phyloP scores from a whole-genome alignment of 306 rosid species.

The Parietaria judaica region DNA sequence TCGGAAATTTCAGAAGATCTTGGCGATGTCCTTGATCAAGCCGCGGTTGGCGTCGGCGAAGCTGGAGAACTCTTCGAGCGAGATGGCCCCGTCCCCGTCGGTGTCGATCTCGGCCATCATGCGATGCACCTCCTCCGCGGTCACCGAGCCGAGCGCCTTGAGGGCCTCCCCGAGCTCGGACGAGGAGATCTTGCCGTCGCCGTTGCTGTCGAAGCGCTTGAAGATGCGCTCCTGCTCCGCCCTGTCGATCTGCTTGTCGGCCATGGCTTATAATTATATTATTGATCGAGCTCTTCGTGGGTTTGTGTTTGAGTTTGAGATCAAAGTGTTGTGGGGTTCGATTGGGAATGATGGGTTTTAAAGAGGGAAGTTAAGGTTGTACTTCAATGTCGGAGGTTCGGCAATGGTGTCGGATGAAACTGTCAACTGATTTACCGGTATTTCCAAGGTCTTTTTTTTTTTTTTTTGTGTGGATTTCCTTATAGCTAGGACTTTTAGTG shows the following conservation, averaged over 20 bases:
- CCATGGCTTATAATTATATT: too few species aligned
- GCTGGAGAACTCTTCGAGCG: constrained; percentile 40
- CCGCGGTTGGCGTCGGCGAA: constrained; percentile 62
- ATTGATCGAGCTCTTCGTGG: background rate
- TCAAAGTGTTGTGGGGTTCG: constrained; percentile 14
- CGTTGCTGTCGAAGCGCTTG: constrained; percentile 54
- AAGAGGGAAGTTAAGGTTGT: constrained; percentile 28
- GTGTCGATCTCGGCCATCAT: constrained; percentile 80
- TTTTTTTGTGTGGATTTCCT: constrained; percentile 14
- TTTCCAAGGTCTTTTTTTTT: background rate
- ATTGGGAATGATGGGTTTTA: constrained; percentile 18
- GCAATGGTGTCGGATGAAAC: constrained; percentile 10
- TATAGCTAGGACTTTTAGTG: background rate
- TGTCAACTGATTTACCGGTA: constrained; percentile 8
- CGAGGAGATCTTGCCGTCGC: constrained; percentile 63
- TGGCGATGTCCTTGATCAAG: constrained; percentile 58
- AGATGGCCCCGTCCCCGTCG: constrained; percentile 66
- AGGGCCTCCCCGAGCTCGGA: constrained; percentile 63
- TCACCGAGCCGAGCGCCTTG: constrained; percentile 50
- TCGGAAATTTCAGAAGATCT: constrained; percentile 62
- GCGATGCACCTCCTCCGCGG: constrained; percentile 37
- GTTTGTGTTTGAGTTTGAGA: constrained; percentile 8
- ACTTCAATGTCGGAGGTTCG: constrained; percentile 30
- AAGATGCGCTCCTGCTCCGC: constrained; percentile 56
- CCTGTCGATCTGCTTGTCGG: constrained; percentile 33